Evolutionary conservation across 2,329 filamentous ascomycete species (phyloP).

Genomic region (Niveomyces coronatus): DNA sequence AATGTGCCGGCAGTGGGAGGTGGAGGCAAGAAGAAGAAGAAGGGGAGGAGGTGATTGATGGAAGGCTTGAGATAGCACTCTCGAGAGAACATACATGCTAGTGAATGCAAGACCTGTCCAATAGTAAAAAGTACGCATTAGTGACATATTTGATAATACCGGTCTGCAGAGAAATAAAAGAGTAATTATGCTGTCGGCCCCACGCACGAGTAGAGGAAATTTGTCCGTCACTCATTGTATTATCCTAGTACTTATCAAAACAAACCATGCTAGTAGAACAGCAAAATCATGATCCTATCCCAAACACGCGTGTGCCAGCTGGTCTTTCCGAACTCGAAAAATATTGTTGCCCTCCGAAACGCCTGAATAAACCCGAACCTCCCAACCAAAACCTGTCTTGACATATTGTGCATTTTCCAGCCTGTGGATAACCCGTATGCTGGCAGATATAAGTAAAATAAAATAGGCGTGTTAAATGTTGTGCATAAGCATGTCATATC

Average conservation of each 20-base stretch:
- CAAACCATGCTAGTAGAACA: constrained; percentile 11
- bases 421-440: constrained; percentile 8
- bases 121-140: background rate
- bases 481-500: constrained; percentile 5
- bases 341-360: constrained; percentile 5
- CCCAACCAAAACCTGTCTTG: constrained; percentile 2
- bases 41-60: constrained; percentile 51
- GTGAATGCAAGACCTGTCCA: too few relatives aligned
- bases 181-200: too few relatives aligned
- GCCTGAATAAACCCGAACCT: constrained; percentile 6
- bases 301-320: constrained; percentile 2
- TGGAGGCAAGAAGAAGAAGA: constrained; percentile 57
- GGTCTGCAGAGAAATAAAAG: background rate
- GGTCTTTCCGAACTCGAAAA: constrained; percentile 3
- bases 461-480: constrained; percentile 12
- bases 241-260: constrained; percentile 3
- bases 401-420: constrained; percentile 5
- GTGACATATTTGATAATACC: background rate
- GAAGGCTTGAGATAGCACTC: background rate
- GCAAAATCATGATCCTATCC: constrained; percentile 10
- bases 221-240: constrained; percentile 2
- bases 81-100: constrained; percentile 6
- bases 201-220: too few relatives aligned
- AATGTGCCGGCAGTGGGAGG: constrained; percentile 19
- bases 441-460: constrained; percentile 10